These are phyloP conservation scores for Macrocybe gigantea DNA, from an alignment of 768 basidiomycete genomes.

Conservation along the genomic window DNA sequence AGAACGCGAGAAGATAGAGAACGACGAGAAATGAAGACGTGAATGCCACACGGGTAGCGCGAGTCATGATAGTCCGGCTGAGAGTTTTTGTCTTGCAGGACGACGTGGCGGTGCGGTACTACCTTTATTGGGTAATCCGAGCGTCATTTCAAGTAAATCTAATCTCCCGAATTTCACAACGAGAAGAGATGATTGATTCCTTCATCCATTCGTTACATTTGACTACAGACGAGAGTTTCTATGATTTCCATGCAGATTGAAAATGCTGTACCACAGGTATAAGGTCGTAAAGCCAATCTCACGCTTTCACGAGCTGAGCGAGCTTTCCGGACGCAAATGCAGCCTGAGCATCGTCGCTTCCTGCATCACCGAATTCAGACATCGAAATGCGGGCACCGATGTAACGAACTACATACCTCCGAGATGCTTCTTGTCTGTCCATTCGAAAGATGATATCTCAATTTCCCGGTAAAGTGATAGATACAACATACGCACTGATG, in stretches of 20 bases:
- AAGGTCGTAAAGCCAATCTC: conserved; percentile 10
- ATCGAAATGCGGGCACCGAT: neutral
- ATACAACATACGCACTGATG: conserved; percentile 46
- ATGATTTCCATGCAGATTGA: neutral
- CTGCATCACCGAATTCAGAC: conserved; percentile 16
- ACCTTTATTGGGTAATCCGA: neutral
- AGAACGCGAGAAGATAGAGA: conserved; percentile 53
- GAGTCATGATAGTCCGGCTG: conserved; percentile 41
- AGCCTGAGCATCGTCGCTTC: conserved; percentile 30
- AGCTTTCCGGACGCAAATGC: conserved; percentile 25
- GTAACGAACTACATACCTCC: conserved; percentile 35
- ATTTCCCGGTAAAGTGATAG: neutral
- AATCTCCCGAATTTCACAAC: too few species aligned
- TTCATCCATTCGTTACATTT: too few species aligned
- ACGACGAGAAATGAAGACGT: conserved; percentile 34
- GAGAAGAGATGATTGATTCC: too few species aligned
- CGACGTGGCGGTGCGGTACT: neutral
- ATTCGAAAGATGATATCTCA: neutral
- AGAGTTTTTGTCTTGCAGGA: neutral
- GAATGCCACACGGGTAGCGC: conserved; percentile 49
- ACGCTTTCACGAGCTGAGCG: conserved; percentile 21
- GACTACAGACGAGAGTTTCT: too few species aligned
- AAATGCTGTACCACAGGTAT: neutral
- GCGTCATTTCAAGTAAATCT: too few species aligned
- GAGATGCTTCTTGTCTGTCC: conserved; percentile 43